Percentiles rank a stretch among this genome's conserved stretches.
These are phyloP conservation scores for Penicillium egyptiacum DNA, from an alignment of 495 filamentous ascomycete species.

Conservation along the genomic window DNA sequence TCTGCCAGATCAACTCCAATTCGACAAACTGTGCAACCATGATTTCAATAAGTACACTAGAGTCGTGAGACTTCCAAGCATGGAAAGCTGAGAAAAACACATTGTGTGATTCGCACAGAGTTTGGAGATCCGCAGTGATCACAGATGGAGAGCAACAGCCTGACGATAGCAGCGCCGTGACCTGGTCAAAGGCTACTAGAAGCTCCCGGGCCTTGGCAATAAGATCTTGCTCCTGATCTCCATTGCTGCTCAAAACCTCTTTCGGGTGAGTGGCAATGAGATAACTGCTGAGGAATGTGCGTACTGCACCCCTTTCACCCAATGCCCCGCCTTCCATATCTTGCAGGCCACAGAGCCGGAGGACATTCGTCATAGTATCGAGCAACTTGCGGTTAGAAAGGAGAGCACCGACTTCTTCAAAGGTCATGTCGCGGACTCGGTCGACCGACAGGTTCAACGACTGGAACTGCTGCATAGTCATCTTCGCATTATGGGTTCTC, in stretches of 20 bases:
- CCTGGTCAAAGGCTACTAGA: slow-evolving; percentile 77
- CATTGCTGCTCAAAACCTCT: slow-evolving; percentile 85
- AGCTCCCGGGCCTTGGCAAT: slow-evolving; percentile 86
- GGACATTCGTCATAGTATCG: slow-evolving; percentile 63
- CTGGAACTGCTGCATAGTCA: slow-evolving; percentile 63
- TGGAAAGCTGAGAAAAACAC: slow-evolving; percentile 90
- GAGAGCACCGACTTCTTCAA: slow-evolving; percentile 76
- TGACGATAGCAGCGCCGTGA: slow-evolving; percentile 60
- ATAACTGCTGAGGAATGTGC: slow-evolving; percentile 90
- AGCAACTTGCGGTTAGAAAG: slow-evolving; percentile 77
- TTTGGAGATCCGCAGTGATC: slow-evolving; percentile 46
- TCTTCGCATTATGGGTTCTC: slow-evolving; percentile 61
- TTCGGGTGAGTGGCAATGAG: slow-evolving; percentile 88
- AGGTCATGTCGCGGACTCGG: slow-evolving; percentile 68
- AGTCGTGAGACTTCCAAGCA: slow-evolving; percentile 93
- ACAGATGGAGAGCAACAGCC: slow-evolving; percentile 44
- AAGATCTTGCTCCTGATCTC: slow-evolving; percentile 84
- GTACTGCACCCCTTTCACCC: slow-evolving; percentile 73
- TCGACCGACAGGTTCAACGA: slow-evolving; percentile 72
- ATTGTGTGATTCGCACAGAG: slow-evolving; percentile 61
- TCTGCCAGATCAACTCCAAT: slow-evolving; percentile 93
- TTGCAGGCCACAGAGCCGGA: slow-evolving; percentile 74
- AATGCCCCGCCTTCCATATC: slow-evolving; percentile 67
- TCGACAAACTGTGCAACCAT: slow-evolving; percentile 97
- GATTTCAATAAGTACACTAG: slow-evolving; percentile 81